phyloP scores from a whole-genome alignment of 345 rosid species.

The Pistacia atlantica region DNA sequence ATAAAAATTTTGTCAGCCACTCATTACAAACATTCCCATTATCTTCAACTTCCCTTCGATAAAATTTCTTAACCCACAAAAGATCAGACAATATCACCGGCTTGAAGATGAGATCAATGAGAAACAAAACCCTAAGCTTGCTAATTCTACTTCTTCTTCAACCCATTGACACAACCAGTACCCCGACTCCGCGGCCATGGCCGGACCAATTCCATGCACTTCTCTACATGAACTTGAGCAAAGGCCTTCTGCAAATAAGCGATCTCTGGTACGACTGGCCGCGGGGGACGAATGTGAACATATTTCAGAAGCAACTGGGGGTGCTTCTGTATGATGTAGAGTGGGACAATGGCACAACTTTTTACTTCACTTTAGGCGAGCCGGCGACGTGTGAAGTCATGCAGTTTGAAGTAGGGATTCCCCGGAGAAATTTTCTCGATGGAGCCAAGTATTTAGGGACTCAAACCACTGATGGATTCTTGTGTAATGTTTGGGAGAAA shows the following conservation, averaged over 20 bases:
- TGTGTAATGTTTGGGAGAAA: conserved; percentile 48
- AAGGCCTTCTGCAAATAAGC: conserved; percentile 15
- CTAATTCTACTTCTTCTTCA: not conserved
- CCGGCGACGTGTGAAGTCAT: conserved; percentile 18
- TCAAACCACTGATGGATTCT: conserved; percentile 32
- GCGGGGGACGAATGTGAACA: conserved; percentile 33
- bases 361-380: conserved; percentile 30
- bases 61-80: too few species aligned
- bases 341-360: conserved; percentile 47
- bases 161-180: not conserved
- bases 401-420: conserved; percentile 35
- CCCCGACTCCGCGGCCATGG: conserved; percentile 37
- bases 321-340: conserved; percentile 25
- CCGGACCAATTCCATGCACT: conserved; percentile 43
- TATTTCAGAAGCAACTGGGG: conserved; percentile 37
- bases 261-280: conserved; percentile 47
- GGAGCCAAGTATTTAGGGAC: conserved; percentile 39
- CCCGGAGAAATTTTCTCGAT: conserved; percentile 45
- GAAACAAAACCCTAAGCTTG: not conserved
- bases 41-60: too few species aligned
- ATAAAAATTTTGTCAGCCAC: not conserved
- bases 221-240: conserved; percentile 30
- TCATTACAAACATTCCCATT: not conserved
- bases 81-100: too few species aligned
- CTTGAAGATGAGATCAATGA: too few species aligned